Percentiles rank a stretch among this genome's conserved stretches.
These are phyloP conservation scores for Backusella psychrophila DNA, from an alignment of 192 early-diverging fungal species.

Conservation along the genomic window DNA sequence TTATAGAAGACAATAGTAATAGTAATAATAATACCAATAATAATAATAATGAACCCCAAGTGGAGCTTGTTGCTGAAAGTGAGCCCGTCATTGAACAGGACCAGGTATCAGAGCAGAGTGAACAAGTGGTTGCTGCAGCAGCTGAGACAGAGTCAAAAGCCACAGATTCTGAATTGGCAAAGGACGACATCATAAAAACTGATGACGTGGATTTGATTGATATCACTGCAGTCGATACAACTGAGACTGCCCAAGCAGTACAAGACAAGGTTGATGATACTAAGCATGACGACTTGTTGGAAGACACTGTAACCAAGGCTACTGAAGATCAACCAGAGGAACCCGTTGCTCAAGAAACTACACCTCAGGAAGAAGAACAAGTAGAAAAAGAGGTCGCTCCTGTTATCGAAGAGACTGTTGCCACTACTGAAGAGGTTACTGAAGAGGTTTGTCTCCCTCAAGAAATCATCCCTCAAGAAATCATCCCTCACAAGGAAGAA, in stretches of 20 bases:
- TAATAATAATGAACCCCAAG: not conserved
- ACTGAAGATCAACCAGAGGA: not conserved
- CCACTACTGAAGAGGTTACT: not conserved
- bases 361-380: not conserved
- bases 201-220: not conserved
- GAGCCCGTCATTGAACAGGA: not conserved
- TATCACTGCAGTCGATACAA: not conserved
- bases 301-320: not conserved
- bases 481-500: not conserved
- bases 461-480: not conserved
- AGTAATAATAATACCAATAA: not conserved
- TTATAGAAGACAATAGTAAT: not conserved
- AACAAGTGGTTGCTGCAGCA: not conserved
- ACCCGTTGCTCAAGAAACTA: not conserved
- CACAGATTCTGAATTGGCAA: not conserved
- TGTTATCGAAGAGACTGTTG: not conserved
- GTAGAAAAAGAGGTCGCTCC: not conserved
- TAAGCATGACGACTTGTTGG: not conserved
- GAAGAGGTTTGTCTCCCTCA: not conserved
- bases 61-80: not conserved
- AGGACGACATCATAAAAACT: not conserved
- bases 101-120: not conserved
- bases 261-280: not conserved
- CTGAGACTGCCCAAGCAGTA: not conserved
- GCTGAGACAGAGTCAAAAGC: not conserved